Evolutionary conservation across 768 basidiomycete species (phyloP), one percentile per base, ranked within the genome.

Genomic region (Termitomyces sp.): DNA sequence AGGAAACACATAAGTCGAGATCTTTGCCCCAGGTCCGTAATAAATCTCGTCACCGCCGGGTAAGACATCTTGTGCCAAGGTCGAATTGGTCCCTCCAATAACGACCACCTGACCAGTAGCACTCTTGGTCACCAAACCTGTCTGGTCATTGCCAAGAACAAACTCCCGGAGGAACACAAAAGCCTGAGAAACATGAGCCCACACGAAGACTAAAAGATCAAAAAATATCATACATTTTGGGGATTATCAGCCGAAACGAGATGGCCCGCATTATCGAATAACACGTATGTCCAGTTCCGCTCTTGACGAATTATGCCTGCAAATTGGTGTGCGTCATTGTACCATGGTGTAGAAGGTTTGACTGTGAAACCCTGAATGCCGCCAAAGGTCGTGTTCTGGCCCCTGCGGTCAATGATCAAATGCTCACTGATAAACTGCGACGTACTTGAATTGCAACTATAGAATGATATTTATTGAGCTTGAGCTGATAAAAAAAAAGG

Each of bases 281-380:
- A 63, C 7, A 68, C 77, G 61, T 79, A 77, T 66, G 75, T 75
- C 88, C 86, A 86, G 34, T 79, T 80, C 40, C 89, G 80, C 68
- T 90, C 89, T 67, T 88, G 87, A 63, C 88, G 86, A 17, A 89
- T 76, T 32, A 88, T 83, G 0, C 88, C 89, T 0, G 81, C 85
- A 54, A 82, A 77, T 52, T 81, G 71, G 12, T 82, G 81, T 2
- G 67, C 63, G 52, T 87, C 84, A 50, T 83, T 81, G 53, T 69
- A 71, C 86, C 87, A 90, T 0, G 83, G 79, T 0, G 89, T 89
- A 2, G 83, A 78, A 0, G 89, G 89, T 56, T 78, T 76, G 46
- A 80, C 75, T 3, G 84, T 83, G 67, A 91, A 91, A 3, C 89
- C 89, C 68, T 82, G 85, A 42, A 84, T 83, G 6, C 86, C 88